Base-by-base conservation (phyloP, 2,329 filamentous ascomycete genomes). In the Nothomitra cinnamomea region DNA sequence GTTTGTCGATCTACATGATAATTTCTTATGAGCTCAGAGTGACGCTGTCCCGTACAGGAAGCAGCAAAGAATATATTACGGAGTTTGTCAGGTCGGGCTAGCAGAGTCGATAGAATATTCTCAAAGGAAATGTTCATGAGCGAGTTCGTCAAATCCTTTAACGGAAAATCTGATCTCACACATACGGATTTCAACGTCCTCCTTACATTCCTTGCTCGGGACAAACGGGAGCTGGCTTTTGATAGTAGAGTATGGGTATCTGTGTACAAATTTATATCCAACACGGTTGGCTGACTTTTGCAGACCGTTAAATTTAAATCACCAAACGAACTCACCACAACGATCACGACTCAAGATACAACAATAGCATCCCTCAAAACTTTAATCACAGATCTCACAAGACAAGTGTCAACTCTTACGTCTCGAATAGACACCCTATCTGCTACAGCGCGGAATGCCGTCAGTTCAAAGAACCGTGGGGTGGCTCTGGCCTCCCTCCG, bases 331-430 rank as follows among this genome's bases (percentile, higher is more conserved):
- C 59, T 63, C 1, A 62, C 67, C 1, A 59, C 64, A 12, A 67
- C 72, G 1, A 82, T 96, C 58, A 85, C 85, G 0, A 72, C 81
- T 55, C 83, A 94, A 61, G 92, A 98, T 67, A 71, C 73, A 3
- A 84, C 86, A 0, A 86, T 95, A 57, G 88, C 88, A 1, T 83
- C 84, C 51, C 74, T 98, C 15, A 81, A 83, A 57, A 77, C 81
- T 19, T 80, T 95, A 56, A 82, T 87, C 15, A 67, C 75, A 6
- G 73, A 80, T 0, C 74, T 96, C 40, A 76, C 74, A 51, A 70
- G 69, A 8, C 83, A 87, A 57, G 73, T 92, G 51, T 75, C 82
- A 1, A 73, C 77, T 25, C 73, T 95, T 3, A 73, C 75, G 32
- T 61, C 67, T 1, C 76, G 74, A 51, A 72, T 82, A 51, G 62